phyloP scores from a whole-genome alignment of 441 rosid genomes.

The Arabidopsis lyrata region DNA sequence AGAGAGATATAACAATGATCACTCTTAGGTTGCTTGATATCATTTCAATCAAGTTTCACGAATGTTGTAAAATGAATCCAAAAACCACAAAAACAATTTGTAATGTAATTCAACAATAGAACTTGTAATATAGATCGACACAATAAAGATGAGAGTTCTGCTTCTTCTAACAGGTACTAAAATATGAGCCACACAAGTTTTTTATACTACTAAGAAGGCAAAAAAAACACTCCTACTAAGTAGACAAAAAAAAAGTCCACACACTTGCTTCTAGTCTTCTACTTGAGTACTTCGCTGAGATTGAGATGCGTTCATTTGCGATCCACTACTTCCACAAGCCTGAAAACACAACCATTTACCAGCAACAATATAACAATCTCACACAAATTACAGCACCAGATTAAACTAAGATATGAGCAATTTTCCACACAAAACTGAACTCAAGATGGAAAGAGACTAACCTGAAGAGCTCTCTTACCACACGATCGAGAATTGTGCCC shows the following conservation, averaged over 20 bases:
- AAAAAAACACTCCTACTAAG: neutral
- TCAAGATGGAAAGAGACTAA: neutral
- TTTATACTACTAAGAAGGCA: neutral
- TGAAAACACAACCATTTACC: neutral
- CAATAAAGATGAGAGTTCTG: too few species aligned
- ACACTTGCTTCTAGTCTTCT: neutral
- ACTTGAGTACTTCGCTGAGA: neutral
- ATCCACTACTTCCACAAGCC: neutral
- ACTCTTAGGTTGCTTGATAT: too few species aligned
- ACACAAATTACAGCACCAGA: neutral
- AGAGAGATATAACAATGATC: too few species aligned
- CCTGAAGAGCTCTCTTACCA: neutral
- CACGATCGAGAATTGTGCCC: slow-evolving; percentile 3
- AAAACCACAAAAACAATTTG: too few species aligned
- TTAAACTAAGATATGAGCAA: neutral
- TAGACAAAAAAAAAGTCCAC: neutral
- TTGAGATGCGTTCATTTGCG: neutral
- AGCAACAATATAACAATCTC: neutral
- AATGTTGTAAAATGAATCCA: too few species aligned
- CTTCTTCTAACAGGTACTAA: too few species aligned
- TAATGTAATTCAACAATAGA: too few species aligned
- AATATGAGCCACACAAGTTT: neutral
- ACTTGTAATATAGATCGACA: too few species aligned
- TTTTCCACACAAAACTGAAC: neutral
- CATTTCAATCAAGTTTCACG: too few species aligned